These are phyloP conservation scores for Juncus inflexus DNA, from an alignment of 176 grass and related monocot genomes.

Conservation along the genomic window DNA sequence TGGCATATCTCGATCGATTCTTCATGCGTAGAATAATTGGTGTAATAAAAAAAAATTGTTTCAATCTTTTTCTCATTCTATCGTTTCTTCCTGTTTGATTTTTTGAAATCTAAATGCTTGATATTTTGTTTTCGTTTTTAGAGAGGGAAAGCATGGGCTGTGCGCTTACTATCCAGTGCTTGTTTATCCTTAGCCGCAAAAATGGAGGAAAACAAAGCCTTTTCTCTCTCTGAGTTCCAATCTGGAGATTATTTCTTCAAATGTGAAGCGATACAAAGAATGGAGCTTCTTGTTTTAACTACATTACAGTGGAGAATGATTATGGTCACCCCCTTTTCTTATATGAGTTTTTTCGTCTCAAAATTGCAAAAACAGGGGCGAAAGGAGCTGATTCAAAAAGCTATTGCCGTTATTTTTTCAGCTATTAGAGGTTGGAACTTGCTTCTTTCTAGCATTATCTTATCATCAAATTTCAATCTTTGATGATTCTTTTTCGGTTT, in stretches of 20 bases:
- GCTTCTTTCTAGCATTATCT: constrained; percentile 6
- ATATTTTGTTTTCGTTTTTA: constrained; percentile 21
- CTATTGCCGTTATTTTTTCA: constrained; percentile 52
- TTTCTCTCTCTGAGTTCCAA: constrained; percentile 52
- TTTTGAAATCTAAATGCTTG: constrained; percentile 4
- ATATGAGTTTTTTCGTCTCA: constrained; percentile 56
- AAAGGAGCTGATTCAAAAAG: constrained; percentile 38
- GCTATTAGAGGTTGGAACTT: constrained; percentile 23
- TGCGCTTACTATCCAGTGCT: constrained; percentile 63
- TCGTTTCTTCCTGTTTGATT: constrained; percentile 5
- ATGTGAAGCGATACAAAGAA: constrained; percentile 41
- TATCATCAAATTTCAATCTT: constrained; percentile 7
- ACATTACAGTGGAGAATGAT: constrained; percentile 71
- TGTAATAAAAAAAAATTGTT: constrained; percentile 27
- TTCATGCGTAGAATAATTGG: constrained; percentile 41
- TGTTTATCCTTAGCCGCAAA: constrained; percentile 86
- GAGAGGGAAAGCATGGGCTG: constrained; percentile 57
- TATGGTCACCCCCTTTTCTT: constrained; percentile 72
- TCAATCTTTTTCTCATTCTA: not conserved
- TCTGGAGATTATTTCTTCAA: constrained; percentile 38
- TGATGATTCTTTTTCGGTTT: constrained; percentile 1
- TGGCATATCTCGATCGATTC: constrained; percentile 85
- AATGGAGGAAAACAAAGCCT: constrained; percentile 60
- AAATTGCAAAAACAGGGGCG: constrained; percentile 35
- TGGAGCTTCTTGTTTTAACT: constrained; percentile 78